Percentiles rank a stretch among this genome's conserved stretches.
Conservation (phyloP, 2,329 filamentous ascomycete species). For the Fusarium sp. region DNA sequence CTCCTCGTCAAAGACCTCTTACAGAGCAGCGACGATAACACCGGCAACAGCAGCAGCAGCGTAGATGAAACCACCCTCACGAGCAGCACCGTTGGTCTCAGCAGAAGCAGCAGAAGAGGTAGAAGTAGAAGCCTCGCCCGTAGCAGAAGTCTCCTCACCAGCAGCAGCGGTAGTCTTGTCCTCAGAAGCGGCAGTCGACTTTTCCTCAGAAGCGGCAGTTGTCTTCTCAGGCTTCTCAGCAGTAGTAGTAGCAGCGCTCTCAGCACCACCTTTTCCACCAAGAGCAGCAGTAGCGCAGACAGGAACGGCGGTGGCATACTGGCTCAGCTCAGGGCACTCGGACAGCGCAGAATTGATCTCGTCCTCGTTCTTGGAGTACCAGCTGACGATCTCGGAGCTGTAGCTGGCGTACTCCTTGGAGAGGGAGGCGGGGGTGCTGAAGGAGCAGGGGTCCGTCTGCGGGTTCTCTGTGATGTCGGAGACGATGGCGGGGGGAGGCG, state of each 20-base stretch:
- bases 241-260: slow-evolving; percentile 2
- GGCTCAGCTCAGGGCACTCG: slow-evolving; percentile 41
- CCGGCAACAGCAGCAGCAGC: slow-evolving; percentile 46
- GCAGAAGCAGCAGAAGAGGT: slow-evolving; percentile 4
- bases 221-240: slow-evolving; percentile 15
- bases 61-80: slow-evolving; percentile 43
- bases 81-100: slow-evolving; percentile 34
- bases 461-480: slow-evolving; percentile 38
- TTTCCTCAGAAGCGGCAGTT: neutral
- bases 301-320: slow-evolving; percentile 31
- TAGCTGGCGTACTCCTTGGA: slow-evolving; percentile 46
- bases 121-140: neutral
- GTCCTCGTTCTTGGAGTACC: slow-evolving; percentile 44
- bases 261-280: neutral
- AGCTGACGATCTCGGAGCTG: slow-evolving; percentile 43
- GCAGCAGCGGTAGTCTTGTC: neutral
- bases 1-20: slow-evolving; percentile 9
- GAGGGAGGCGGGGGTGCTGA: slow-evolving; percentile 45
- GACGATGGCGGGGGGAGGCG: slow-evolving; percentile 44
- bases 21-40: slow-evolving; percentile 44
- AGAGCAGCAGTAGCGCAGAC: slow-evolving; percentile 35
- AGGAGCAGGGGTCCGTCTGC: slow-evolving; percentile 46
- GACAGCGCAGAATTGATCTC: slow-evolving; percentile 39
- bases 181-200: neutral
- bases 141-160: neutral